Evolutionary conservation across 768 basidiomycete species (phyloP).

Genomic region (Boletus tomentosulus): DNA sequence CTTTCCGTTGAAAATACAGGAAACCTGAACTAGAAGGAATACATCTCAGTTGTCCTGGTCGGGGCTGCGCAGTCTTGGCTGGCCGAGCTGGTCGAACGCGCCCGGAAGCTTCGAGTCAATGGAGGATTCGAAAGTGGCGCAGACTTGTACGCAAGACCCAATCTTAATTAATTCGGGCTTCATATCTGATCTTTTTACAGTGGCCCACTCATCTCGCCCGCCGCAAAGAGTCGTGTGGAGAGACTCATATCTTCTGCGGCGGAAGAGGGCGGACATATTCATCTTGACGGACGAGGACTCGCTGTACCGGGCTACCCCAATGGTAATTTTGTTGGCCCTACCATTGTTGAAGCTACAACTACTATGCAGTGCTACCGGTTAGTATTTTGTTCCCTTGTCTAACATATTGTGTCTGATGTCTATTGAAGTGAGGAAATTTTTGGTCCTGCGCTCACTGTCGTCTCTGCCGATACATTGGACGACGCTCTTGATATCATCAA

Average conservation of each 20-base stretch:
- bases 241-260: constrained; percentile 69
- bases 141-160: constrained; percentile 56
- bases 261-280: constrained; percentile 79
- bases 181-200: constrained; percentile 30
- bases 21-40: neutral
- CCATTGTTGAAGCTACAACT: constrained; percentile 78
- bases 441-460: constrained; percentile 79
- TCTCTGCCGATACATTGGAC: constrained; percentile 80
- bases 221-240: constrained; percentile 74
- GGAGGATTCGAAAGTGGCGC: constrained; percentile 87
- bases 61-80: constrained; percentile 79
- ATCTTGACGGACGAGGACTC: constrained; percentile 78
- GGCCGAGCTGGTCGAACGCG: constrained; percentile 79
- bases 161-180: neutral
- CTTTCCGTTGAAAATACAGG: neutral
- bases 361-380: constrained; percentile 87
- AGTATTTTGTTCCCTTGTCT: constrained; percentile 21
- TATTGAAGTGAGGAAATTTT: constrained; percentile 83
- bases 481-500: constrained; percentile 91
- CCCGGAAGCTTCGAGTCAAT: constrained; percentile 72
- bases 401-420: neutral
- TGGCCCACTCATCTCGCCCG: constrained; percentile 78
- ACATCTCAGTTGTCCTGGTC: constrained; percentile 63
- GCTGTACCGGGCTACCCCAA: constrained; percentile 69
- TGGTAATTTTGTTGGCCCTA: constrained; percentile 95